A percentile compares a stretch with the other conserved stretches of the same genome.
Evolutionary conservation across 257 asterid species (phyloP).

Genomic region (Haberlea rhodopensis): DNA sequence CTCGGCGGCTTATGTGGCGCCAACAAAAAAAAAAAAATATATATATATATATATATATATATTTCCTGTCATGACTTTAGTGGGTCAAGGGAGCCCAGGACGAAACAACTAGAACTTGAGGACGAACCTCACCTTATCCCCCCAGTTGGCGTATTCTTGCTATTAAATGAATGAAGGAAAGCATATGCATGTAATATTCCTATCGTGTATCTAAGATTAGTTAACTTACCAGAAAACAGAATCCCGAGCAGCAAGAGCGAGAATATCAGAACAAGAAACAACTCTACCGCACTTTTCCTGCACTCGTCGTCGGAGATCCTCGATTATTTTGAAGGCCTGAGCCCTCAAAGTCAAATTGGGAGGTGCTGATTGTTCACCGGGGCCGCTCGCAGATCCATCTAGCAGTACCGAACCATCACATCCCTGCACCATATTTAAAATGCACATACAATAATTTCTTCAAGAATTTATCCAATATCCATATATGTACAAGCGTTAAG

Average conservation of each 20-base stretch:
- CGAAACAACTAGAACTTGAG: too few species aligned
- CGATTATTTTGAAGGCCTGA: constrained; percentile 36
- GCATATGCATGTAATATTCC: too few species aligned
- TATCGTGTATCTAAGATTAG: too few species aligned
- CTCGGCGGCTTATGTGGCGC: too few species aligned
- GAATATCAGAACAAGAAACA: constrained; percentile 48
- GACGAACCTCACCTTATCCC: background rate
- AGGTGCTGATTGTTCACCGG: constrained; percentile 37
- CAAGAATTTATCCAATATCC: too few species aligned
- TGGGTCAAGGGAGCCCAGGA: background rate
- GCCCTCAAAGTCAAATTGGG: constrained; percentile 50
- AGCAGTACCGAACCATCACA: constrained; percentile 45
- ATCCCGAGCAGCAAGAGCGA: constrained; percentile 49
- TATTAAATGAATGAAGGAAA: background rate
- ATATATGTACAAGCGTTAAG: too few species aligned
- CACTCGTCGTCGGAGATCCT: constrained; percentile 43
- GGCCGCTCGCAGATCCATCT: constrained; percentile 46
- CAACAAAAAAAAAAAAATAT: too few species aligned
- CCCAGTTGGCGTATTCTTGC: background rate
- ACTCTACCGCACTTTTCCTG: constrained; percentile 40
- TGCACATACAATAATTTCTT: too few species aligned
- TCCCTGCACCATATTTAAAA: constrained; percentile 22
- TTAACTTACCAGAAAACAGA: constrained; percentile 42
- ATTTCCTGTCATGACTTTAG: background rate
- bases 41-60: too few species aligned